Percentiles rank a stretch among this genome's conserved stretches.
These are phyloP conservation scores for Hymenoscyphus albidus DNA, from an alignment of 2,329 filamentous ascomycete species.

Conservation along the genomic window DNA sequence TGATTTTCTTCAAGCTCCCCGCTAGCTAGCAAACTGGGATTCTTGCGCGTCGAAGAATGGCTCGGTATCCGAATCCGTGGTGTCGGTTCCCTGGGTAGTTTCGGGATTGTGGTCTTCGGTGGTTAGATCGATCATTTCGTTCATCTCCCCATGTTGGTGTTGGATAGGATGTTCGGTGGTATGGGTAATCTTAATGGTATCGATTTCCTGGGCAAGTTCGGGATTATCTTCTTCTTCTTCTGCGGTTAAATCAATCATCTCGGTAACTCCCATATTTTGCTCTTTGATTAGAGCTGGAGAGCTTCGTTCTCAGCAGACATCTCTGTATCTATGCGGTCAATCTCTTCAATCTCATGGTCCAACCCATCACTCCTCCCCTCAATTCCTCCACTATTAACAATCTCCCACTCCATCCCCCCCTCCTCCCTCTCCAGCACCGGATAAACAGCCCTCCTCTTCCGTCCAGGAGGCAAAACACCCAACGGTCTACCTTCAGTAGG, in stretches of 20 bases:
- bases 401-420: neutral
- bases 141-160: no score
- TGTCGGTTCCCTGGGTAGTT: no score
- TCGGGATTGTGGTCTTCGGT: neutral
- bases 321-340: neutral
- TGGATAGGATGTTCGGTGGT: no score
- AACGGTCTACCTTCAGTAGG: constrained; percentile 14
- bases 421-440: constrained; percentile 13
- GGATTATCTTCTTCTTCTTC: neutral
- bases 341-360: neutral
- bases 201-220: neutral
- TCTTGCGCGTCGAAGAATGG: no score
- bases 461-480: constrained; percentile 13
- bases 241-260: neutral
- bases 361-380: neutral
- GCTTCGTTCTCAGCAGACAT: neutral
- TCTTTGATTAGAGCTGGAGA: neutral
- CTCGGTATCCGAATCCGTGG: no score
- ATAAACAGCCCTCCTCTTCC: constrained; percentile 10
- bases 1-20: no score
- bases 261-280: no score
- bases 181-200: neutral
- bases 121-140: neutral
- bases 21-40: no score
- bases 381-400: neutral